Conservation (phyloP, 1,284 basidiomycete species). For the Baeospora myosura region DNA sequence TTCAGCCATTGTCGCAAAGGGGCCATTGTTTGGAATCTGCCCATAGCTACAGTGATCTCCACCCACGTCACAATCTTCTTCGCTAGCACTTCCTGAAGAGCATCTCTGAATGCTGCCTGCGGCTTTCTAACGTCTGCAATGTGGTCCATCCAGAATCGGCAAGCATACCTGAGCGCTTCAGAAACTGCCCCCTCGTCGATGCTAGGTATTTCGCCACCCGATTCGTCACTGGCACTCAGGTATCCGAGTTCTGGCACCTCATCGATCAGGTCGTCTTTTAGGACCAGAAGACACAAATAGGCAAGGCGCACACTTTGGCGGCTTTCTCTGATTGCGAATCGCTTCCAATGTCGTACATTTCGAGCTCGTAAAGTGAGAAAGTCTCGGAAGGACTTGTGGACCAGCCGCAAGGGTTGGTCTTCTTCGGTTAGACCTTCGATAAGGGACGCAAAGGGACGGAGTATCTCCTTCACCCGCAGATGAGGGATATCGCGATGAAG, state of each 20-base stretch:
- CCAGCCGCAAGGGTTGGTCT: constrained; percentile 7
- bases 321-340: background rate
- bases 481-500: constrained; percentile 9
- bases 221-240: background rate
- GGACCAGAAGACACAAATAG: background rate
- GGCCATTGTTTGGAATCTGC: too few species aligned
- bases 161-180: background rate
- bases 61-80: too few species aligned
- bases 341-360: background rate
- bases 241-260: background rate
- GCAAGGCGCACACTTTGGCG: background rate
- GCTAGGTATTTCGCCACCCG: background rate
- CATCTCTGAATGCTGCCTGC: background rate
- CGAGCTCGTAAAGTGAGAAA: constrained; percentile 13
- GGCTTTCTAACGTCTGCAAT: background rate
- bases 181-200: background rate
- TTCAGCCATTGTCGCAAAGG: too few species aligned
- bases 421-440: constrained; percentile 5
- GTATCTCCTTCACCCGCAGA: constrained; percentile 4
- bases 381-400: constrained; percentile 17
- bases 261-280: background rate
- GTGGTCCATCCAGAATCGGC: background rate
- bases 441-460: constrained; percentile 10
- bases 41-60: too few species aligned
- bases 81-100: too few species aligned